A percentile compares a stretch with the other conserved stretches of the same genome.
These are phyloP conservation scores for Mallotus japonicus DNA, from an alignment of 441 rosid genomes.

Conservation along the genomic window DNA sequence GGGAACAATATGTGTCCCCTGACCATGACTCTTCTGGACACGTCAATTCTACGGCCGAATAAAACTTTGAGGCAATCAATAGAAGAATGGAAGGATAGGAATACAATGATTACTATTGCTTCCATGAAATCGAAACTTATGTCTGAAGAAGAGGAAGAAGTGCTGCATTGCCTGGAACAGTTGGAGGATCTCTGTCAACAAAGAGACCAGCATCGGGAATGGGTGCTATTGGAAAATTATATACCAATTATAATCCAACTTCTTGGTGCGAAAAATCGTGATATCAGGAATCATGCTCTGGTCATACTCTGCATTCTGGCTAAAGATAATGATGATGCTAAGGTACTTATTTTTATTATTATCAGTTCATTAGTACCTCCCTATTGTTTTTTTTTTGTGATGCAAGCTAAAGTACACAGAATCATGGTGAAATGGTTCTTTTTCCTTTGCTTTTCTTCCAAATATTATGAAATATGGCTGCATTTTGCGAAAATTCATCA, in stretches of 20 bases:
- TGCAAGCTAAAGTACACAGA: neutral
- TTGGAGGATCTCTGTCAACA: slow-evolving; percentile 53
- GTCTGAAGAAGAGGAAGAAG: slow-evolving; percentile 46
- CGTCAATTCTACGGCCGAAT: slow-evolving; percentile 58
- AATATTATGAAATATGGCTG: neutral
- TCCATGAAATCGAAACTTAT: slow-evolving; percentile 49
- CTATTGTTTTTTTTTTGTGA: neutral
- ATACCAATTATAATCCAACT: slow-evolving; percentile 44
- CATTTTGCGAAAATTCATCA: neutral
- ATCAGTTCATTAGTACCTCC: neutral
- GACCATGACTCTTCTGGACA: slow-evolving; percentile 44
- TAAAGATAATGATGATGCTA: slow-evolving; percentile 51
- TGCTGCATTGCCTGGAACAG: slow-evolving; percentile 42
- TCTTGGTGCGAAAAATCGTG: slow-evolving; percentile 43
- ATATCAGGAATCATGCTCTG: slow-evolving; percentile 43
- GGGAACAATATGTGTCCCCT: slow-evolving; percentile 58
- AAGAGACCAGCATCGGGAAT: slow-evolving; percentile 55
- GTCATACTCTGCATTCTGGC: slow-evolving; percentile 45
- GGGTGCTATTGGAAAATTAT: slow-evolving; percentile 63
- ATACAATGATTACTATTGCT: slow-evolving; percentile 60
- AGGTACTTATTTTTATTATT: slow-evolving; percentile 37
- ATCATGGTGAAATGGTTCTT: neutral
- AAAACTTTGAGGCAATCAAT: slow-evolving; percentile 63
- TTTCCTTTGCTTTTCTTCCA: neutral
- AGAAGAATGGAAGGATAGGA: slow-evolving; percentile 74